These are phyloP conservation scores for Casuarina glauca DNA, from an alignment of 306 rosid genomes.

Conservation along the genomic window DNA sequence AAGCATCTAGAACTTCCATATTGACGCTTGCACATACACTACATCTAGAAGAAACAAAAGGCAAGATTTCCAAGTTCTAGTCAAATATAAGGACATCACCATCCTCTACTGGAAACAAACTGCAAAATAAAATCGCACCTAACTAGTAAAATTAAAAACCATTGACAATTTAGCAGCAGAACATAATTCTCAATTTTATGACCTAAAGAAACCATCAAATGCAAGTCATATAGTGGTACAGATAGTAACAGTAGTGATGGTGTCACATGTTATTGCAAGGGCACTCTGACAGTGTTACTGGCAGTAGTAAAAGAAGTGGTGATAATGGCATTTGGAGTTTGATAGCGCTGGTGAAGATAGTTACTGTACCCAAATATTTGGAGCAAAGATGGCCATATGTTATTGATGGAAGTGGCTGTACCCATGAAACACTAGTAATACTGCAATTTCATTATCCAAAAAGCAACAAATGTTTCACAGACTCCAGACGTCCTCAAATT, in stretches of 20 bases:
- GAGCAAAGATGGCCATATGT: neutral
- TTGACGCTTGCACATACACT: conserved; percentile 17
- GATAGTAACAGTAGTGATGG: neutral
- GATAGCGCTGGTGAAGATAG: neutral
- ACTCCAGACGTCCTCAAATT: neutral
- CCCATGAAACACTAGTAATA: conserved; percentile 1
- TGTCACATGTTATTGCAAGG: neutral
- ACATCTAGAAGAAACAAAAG: conserved; percentile 9
- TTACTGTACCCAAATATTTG: neutral
- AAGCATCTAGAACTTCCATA: conserved; percentile 21
- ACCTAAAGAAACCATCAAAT: neutral
- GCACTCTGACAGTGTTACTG: neutral
- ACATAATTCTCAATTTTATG: neutral
- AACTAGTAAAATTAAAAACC: neutral
- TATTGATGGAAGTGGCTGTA: neutral
- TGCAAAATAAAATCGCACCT: neutral
- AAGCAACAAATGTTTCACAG: conserved; percentile 11
- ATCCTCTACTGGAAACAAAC: neutral
- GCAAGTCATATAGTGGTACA: neutral
- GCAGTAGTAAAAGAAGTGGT: conserved; percentile 1
- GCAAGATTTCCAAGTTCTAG: neutral
- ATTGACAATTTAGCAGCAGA: neutral
- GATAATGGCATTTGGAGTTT: neutral
- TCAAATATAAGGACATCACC: neutral
- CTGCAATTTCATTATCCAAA: conserved; percentile 5